Conservation (phyloP, 148 eudicot genomes). For the Nepenthes gracilis region DNA sequence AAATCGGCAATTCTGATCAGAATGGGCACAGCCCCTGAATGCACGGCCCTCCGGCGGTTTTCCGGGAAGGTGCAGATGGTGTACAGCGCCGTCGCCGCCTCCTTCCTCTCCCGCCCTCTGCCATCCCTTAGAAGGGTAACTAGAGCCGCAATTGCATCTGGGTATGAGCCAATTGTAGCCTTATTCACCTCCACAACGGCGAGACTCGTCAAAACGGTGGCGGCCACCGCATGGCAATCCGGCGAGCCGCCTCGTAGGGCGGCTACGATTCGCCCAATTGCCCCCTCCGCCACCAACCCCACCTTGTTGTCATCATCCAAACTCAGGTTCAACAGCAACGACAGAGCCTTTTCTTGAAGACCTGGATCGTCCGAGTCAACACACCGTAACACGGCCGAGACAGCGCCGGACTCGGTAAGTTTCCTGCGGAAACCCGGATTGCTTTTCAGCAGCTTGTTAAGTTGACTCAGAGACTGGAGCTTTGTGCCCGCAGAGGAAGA, state of each 20-base stretch:
- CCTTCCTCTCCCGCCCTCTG: conserved; percentile 53
- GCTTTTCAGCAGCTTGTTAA: conserved; percentile 32
- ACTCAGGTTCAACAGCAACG: conserved; percentile 51
- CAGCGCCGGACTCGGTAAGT: conserved; percentile 67
- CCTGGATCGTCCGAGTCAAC: conserved; percentile 34
- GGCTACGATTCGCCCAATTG: conserved; percentile 42
- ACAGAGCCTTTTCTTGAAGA: conserved; percentile 45
- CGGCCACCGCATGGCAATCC: conserved; percentile 50
- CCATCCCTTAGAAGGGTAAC: conserved; percentile 45
- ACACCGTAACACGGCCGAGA: conserved; percentile 49
- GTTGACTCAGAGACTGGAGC: conserved; percentile 33
- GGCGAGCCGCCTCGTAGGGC: conserved; percentile 29
- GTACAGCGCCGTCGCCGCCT: conserved; percentile 78
- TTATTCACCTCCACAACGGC: conserved; percentile 91
- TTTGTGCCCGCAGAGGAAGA: conserved; percentile 17
- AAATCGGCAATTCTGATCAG: conserved; percentile 20
- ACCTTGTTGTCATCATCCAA: conserved; percentile 79
- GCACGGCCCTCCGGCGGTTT: conserved; percentile 58
- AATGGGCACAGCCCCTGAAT: conserved; percentile 47
- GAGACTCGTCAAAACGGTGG: conserved; percentile 70
- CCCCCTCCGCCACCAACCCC: conserved; percentile 89
- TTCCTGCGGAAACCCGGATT: conserved; percentile 40
- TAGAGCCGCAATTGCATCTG: conserved; percentile 44
- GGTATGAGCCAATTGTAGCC: conserved; percentile 81
- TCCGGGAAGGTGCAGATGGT: conserved; percentile 65